These are phyloP conservation scores for Sambucus nigra DNA, from an alignment of 129 eudicot genomes.

Conservation along the genomic window DNA sequence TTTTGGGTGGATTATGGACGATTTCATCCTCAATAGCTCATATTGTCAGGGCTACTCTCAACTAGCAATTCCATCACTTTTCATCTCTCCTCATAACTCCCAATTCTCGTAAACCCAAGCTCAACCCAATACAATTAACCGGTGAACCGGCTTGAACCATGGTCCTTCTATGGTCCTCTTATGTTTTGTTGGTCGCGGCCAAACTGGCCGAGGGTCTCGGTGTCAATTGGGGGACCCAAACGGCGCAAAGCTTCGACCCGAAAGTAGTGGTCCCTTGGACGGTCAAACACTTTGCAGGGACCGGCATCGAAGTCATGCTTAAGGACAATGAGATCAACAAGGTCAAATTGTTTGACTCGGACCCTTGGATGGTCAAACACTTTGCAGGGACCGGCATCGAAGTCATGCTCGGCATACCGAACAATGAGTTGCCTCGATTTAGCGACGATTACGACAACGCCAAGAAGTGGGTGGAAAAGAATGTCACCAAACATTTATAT, in stretches of 20 bases:
- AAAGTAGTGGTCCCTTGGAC: slow-evolving; percentile 20
- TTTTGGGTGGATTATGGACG: no score
- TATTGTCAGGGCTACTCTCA: no score
- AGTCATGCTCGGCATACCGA: slow-evolving; percentile 29
- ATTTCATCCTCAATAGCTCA: no score
- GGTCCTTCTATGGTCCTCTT: no score
- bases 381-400: slow-evolving; percentile 29
- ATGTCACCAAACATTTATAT: slow-evolving; percentile 22
- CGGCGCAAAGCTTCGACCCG: slow-evolving; percentile 25
- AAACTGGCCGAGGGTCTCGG: slow-evolving; percentile 35
- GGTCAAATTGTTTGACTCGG: slow-evolving; percentile 39
- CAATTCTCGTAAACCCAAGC: no score
- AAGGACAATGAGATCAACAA: slow-evolving; percentile 35
- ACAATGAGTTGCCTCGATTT: slow-evolving; percentile 9
- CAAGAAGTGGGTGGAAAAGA: slow-evolving; percentile 27
- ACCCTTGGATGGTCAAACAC: slow-evolving; percentile 12
- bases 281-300: slow-evolving; percentile 19
- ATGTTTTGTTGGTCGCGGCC: no score
- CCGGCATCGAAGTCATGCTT: slow-evolving; percentile 39
- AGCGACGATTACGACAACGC: slow-evolving; percentile 16
- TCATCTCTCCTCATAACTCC: no score
- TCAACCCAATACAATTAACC: no score
- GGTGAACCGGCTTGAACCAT: no score
- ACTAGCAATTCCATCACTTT: no score
- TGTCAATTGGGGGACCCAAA: slow-evolving; percentile 42